Evolutionary conservation across 2,329 filamentous ascomycete species (phyloP), one percentile per base, ranked within the genome.

Genomic region (Phaeomoniella chlamydospora): DNA sequence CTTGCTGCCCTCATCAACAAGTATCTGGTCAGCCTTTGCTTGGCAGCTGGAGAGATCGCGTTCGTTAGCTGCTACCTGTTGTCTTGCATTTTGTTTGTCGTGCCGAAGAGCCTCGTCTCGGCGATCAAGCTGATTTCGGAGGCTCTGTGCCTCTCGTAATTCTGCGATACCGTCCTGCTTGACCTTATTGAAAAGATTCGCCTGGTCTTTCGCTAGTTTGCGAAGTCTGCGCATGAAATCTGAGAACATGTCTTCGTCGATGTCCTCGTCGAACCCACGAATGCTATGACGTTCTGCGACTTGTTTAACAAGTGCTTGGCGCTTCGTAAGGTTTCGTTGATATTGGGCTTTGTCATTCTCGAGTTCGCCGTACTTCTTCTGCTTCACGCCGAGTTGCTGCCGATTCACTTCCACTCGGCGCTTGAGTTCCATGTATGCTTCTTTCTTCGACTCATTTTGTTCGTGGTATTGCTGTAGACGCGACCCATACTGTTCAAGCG

Each of bases 301-400:
- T 39, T 87, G 77, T 43, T 77, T 84, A 37, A 94, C 75, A 54
- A 93, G 70, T 6, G 71, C 67, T 48, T 79, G 69, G 29, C 88
- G 80, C 31, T 72, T 65, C 45, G 74, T 65, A 3, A 94, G 54
- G 44, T 94, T 82, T 3, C 80, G 74, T 51, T 94, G 84, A 51
- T 90, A 84, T 48, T 80, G 83, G 42, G 83, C 79, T 59, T 88
- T 86, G 51, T 94, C 80, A 2, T 87, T 88, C 55, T 90, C 74
- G 46, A 80, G 77, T n/a, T 43, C 42, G 35, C 59, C 62, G 10
- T 64, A 50, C 5, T 49, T 43, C 12, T 49, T 42, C 38, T 60
- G 58, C 35, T 59, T 57, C 15, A 51, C 36, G 16, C 58, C 58
- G 29, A 61, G 36, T 32, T 54, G 50, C 33, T 51, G 52, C 2